A percentile compares a stretch with the other conserved stretches of the same genome.
Evolutionary conservation across 768 basidiomycete species (phyloP).

Genomic region (Cantharellus anzutake): DNA sequence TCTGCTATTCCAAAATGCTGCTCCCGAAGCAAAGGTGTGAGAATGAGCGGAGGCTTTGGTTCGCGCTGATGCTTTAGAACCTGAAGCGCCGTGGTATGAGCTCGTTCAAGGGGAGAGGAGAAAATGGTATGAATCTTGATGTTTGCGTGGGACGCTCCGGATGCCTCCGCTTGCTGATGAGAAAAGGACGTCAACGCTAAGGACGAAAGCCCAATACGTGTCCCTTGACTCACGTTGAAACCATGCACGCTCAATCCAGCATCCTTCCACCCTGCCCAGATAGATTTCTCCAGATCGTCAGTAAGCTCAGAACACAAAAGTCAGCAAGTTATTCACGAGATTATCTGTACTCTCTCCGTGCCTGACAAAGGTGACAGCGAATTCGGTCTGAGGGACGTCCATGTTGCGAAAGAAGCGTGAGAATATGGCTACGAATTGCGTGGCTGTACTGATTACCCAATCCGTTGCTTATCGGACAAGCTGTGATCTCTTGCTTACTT

Average conservation of each 20-base stretch:
- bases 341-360: slow-evolving; percentile 9
- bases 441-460: neutral
- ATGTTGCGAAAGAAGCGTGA: no score
- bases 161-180: slow-evolving; percentile 20
- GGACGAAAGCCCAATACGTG: neutral
- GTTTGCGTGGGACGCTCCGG: slow-evolving; percentile 5
- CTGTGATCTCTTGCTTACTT: neutral
- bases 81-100: slow-evolving; percentile 18
- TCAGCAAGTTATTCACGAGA: neutral
- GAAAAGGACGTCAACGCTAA: neutral
- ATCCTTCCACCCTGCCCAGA: slow-evolving; percentile 16
- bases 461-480: neutral
- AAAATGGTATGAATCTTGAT: slow-evolving; percentile 17
- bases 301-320: neutral
- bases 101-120: slow-evolving; percentile 20
- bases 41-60: slow-evolving; percentile 15
- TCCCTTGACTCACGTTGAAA: slow-evolving; percentile 2
- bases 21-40: slow-evolving; percentile 19
- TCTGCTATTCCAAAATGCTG: slow-evolving; percentile 24
- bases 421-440: no score
- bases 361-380: slow-evolving; percentile 1
- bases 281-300: neutral
- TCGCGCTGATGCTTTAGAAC: slow-evolving; percentile 15
- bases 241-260: slow-evolving; percentile 19
- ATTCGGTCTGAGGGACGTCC: no score